Conservation (phyloP, 2,329 filamentous ascomycete genomes). For the Beauveria medogensis region DNA sequence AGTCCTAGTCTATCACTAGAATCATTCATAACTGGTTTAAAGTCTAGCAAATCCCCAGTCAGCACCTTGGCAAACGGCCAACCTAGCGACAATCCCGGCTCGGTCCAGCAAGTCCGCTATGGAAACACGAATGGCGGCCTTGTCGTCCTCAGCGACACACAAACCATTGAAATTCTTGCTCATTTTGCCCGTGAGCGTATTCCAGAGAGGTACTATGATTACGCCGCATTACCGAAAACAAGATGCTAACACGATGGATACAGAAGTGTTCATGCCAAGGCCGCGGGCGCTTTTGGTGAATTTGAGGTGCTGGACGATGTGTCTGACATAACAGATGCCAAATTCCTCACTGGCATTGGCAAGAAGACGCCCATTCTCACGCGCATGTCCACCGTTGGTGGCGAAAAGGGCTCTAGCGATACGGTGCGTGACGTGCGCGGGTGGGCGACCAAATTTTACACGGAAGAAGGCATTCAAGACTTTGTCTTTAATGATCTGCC, state of each 20-base stretch:
- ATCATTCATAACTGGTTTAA: not conserved
- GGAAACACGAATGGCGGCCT: slow-evolving; percentile 27
- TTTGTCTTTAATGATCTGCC: slow-evolving; percentile 38
- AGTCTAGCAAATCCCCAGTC: not conserved
- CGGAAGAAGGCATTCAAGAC: slow-evolving; percentile 21
- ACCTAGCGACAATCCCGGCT: slow-evolving; percentile 15
- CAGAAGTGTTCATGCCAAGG: slow-evolving; percentile 18
- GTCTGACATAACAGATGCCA: slow-evolving; percentile 42
- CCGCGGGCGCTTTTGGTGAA: slow-evolving; percentile 37
- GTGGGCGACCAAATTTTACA: slow-evolving; percentile 35
- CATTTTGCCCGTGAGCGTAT: slow-evolving; percentile 53
- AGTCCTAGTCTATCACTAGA: not conserved
- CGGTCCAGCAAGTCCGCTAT: slow-evolving; percentile 18
- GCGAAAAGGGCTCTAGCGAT: slow-evolving; percentile 55
- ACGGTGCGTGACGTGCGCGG: slow-evolving; percentile 60
- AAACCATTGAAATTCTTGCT: slow-evolving; percentile 46
- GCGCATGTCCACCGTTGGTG: slow-evolving; percentile 60
- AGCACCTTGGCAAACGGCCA: slow-evolving; percentile 10
- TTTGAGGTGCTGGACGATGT: slow-evolving; percentile 50
- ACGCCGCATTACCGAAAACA: not conserved
- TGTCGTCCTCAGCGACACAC: slow-evolving; percentile 40
- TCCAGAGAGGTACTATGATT: slow-evolving; percentile 35
- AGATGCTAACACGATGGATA: not conserved
- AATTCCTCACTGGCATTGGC: slow-evolving; percentile 40
- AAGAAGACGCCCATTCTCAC: slow-evolving; percentile 38